Base-by-base conservation (phyloP, 306 rosid genomes). In the Lathyrus aphaca region DNA sequence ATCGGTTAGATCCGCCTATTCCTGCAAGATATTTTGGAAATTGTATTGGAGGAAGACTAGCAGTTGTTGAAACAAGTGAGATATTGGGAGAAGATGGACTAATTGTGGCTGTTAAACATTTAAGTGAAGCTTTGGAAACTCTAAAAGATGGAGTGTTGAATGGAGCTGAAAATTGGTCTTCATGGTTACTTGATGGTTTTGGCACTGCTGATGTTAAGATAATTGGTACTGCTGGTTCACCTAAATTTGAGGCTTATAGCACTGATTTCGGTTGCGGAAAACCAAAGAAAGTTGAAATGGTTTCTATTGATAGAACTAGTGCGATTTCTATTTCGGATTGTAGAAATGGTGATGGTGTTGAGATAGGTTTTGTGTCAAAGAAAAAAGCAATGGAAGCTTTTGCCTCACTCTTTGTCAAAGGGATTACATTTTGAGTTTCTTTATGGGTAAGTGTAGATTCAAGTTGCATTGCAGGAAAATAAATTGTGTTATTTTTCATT, bases 231-330 rank as follows among this genome's bases (percentile, higher is more conserved):
- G 85, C 89, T 2, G 90, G 90, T 6, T 68, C 87, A 17, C 86
- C 90, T 5, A 57, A 78, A 70, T 77, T 88, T 60, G 81, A 81
- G 19, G 75, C 75, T 71, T 88, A 83, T n/a, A 44, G 60, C 0
- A 10, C 13, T 38, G 88, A 88, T 73, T 88, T 83, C 64, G 85
- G 94, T 6, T 88, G 86, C 85, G 94, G 87, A 45, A 81, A 13
- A 38, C 90, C 90, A 7, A 65, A 68, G 60, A 85, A 85, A 67
- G 94, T 88, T 80, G 89, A 81, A 68, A 71, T 83, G 76, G 49
- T 30, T 0, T 77, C 85, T 10, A 72, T 83, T 12, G 80, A 73
- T 11, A 80, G 48, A 35, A 76, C 75, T 8, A 76, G 50, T 3
- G 80, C 88, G 0, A 61, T 81, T 67, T 73, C 78, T 19, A 6